Base-by-base conservation (phyloP, 2,329 filamentous ascomycete species). In the Thielaviopsis ethacetica region DNA sequence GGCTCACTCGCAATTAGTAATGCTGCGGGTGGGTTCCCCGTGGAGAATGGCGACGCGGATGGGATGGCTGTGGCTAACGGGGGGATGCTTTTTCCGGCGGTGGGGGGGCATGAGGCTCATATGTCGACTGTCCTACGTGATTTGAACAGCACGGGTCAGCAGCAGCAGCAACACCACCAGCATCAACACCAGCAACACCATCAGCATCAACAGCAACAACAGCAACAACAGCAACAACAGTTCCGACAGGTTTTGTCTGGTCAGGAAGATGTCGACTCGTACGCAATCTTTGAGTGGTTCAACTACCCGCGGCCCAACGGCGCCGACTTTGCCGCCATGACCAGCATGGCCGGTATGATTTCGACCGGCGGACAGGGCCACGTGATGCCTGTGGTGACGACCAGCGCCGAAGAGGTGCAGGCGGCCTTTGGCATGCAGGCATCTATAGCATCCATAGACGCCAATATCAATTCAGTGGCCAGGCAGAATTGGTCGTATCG, bases 271-370 rank as follows among this genome's bases (percentile, higher is more conserved):
- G 75, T 95, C 3, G 91, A 95, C 68, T 95, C 94, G 67, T 75
- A 95, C 2, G 90, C 95, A 65, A 87, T 95, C 0, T 95, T 96
- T 68, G 88, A 93, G 65, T 95, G 94, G 68, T 96, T 95, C 76
- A 95, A 95, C 67, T 83, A 94, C 59, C 91, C 91, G 0, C 76
- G 89, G 12, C 38, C 38, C 10, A 41, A 5, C 5, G 4, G 38
- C 12, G 15, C 15, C 10, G 38, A 41, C 3, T 41, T 41, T 41
- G 12, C 10, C 38, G 38, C 10, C 10, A 41, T 41, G 38, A 17
- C 38, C 3, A 17, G 3, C 38, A 41, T 41, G 38, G 10, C 10
- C 15, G 38, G 38, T 27, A 27, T 27, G 38, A 5, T 41, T 13
- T 41, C 15, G 4, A 4, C 4, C 10, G 12, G 15, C 38, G 38